Percentiles rank a stretch among this genome's conserved stretches.
Conservation (phyloP, 371 early-diverging fungal species). For the Caulochytrium protostelioides region DNA sequence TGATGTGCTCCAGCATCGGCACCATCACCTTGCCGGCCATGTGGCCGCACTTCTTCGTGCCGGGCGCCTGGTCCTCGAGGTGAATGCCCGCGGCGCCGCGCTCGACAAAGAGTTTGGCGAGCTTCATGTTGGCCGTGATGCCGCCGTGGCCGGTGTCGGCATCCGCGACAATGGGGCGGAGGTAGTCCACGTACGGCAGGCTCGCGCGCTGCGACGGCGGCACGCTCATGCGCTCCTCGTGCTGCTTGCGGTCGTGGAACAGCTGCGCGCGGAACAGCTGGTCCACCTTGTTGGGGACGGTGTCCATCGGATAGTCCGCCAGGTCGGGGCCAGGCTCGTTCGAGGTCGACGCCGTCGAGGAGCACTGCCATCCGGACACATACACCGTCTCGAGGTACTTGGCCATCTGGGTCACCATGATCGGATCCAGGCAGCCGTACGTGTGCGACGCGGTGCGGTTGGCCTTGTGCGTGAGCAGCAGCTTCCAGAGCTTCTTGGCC, state of each 20-base stretch:
- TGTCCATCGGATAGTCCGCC: conserved; percentile 92
- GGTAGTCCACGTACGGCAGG: conserved; percentile 59
- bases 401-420: conserved; percentile 92
- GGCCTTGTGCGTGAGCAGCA: conserved; percentile 54
- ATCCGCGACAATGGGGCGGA: conserved; percentile 92
- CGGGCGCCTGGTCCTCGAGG: conserved; percentile 79
- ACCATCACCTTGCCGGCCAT: conserved; percentile 98
- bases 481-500: conserved; percentile 81
- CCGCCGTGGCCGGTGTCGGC: conserved; percentile 94
- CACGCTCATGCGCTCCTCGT: conserved; percentile 58
- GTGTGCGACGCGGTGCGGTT: conserved; percentile 68
- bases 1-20: conserved; percentile 90
- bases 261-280: conserved; percentile 92
- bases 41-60: conserved; percentile 96
- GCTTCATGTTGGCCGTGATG: conserved; percentile 75
- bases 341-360: conserved; percentile 85
- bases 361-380: conserved; percentile 95
- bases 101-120: conserved; percentile 84
- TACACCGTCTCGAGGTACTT: conserved; percentile 93
- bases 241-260: conserved; percentile 94
- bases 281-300: conserved; percentile 96
- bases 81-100: conserved; percentile 78
- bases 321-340: conserved; percentile 98
- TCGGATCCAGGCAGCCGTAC: conserved; percentile 82
- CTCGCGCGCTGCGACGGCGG: conserved; percentile 44